Percentiles rank a stretch among this genome's conserved stretches.
These are phyloP conservation scores for Arachnopeziza araneosa DNA, from an alignment of 2,329 filamentous ascomycete genomes.

Conservation along the genomic window DNA sequence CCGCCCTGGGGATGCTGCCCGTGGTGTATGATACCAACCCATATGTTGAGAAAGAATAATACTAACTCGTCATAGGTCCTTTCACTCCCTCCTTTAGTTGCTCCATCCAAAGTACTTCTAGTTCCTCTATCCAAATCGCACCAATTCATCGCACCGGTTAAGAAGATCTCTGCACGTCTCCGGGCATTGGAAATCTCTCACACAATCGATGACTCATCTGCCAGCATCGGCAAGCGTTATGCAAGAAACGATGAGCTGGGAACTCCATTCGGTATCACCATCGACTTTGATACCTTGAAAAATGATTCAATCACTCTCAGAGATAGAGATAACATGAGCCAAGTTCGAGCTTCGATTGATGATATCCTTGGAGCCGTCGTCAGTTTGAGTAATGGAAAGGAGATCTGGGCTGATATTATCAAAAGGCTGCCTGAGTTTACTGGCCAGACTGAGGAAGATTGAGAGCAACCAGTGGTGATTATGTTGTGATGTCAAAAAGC, in stretches of 20 bases:
- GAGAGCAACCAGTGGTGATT: too few relatives aligned
- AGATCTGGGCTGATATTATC: conserved; percentile 64
- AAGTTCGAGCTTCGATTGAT: conserved; percentile 78
- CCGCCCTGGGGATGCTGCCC: conserved; percentile 71
- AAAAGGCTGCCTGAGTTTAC: conserved; percentile 79
- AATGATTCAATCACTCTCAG: conserved; percentile 81
- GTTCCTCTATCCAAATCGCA: conserved; percentile 84
- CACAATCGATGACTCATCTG: conserved; percentile 82
- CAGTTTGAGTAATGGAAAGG: conserved; percentile 41
- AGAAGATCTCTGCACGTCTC: too few relatives aligned
- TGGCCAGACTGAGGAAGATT: conserved; percentile 45
- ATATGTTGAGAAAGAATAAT: neutral
- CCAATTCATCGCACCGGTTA: conserved; percentile 14
- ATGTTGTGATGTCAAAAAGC: too few relatives aligned
- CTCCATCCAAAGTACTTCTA: conserved; percentile 89
- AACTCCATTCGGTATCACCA: conserved; percentile 86
- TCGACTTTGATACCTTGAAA: conserved; percentile 92
- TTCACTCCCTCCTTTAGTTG: conserved; percentile 69
- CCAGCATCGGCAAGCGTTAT: conserved; percentile 91
- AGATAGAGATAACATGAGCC: conserved; percentile 84
- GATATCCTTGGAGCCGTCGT: conserved; percentile 70
- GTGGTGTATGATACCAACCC: conserved; percentile 54
- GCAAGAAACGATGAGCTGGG: conserved; percentile 92
- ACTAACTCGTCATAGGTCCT: conserved; percentile 45
- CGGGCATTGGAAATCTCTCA: conserved; percentile 56